A percentile compares a stretch with the other conserved stretches of the same genome.
Conservation (phyloP, 768 basidiomycete genomes). For the Tulasnella sp. region DNA sequence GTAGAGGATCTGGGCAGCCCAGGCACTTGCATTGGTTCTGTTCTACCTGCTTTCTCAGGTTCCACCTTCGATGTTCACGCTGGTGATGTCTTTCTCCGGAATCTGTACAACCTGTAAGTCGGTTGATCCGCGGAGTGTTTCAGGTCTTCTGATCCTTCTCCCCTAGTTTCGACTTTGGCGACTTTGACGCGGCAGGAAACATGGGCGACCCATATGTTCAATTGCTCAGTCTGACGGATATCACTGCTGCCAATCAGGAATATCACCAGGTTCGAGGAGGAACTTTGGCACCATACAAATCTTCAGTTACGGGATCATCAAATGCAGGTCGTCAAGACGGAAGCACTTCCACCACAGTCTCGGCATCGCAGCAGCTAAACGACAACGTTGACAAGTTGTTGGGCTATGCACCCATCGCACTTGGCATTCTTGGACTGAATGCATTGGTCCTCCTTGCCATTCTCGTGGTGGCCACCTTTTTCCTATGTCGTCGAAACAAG, state of each 20-base stretch:
- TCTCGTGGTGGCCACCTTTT: constrained; percentile 18
- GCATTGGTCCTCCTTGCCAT: constrained; percentile 53
- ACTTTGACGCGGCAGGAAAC: constrained; percentile 47
- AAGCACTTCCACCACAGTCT: constrained; percentile 34
- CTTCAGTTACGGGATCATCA: not conserved
- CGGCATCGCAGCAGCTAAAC: constrained; percentile 45
- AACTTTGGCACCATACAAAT: constrained; percentile 30
- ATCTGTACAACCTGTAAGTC: constrained; percentile 71
- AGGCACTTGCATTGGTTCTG: constrained; percentile 53
- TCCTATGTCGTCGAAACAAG: constrained; percentile 3
- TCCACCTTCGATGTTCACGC: constrained; percentile 72
- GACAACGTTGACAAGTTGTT: constrained; percentile 49
- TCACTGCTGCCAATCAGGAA: constrained; percentile 53
- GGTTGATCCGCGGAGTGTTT: not conserved
- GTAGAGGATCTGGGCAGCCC: constrained; percentile 35
- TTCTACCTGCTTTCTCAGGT: constrained; percentile 49
- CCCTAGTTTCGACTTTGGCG: constrained; percentile 40
- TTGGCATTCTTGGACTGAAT: constrained; percentile 66
- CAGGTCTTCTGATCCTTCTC: not conserved
- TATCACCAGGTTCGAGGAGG: constrained; percentile 61
- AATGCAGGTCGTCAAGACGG: constrained; percentile 20
- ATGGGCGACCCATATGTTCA: constrained; percentile 72
- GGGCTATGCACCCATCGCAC: constrained; percentile 55
- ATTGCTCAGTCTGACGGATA: constrained; percentile 48
- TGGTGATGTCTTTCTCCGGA: constrained; percentile 73